Evolutionary conservation across 169 alveolate genomes (phyloP), one percentile per base, ranked within the genome.

Genomic region (Plasmodium malariae): DNA sequence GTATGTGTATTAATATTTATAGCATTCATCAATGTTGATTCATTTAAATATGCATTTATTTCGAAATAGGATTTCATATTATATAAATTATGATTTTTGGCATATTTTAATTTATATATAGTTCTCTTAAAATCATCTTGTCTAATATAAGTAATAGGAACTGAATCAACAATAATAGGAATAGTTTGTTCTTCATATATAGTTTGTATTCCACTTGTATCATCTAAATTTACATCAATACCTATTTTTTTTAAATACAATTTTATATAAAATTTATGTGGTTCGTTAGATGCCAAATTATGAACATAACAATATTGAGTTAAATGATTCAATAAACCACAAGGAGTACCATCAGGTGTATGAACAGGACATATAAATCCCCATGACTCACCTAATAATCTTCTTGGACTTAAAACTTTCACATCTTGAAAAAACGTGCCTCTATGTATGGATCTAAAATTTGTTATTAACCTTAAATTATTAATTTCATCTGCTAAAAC

Each of bases 271-370:
- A 86, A n/a, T 49, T 86, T 86, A 19, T 86, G 86, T 32, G 87
- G 17, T 69, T 86, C 92, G 36, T 86, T 86, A 32, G 54, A 57
- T 28, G 71, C 86, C 48, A 36, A 19, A 68, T 54, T 68, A 74
- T 86, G 76, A 5, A 86, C 37, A 63, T 91, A 94, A 87, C 99
- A 96, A 55, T 94, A 96, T 70, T 96, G 96, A 7, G 99, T 87
- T 60, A 98, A 94, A 94, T 99, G 99, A 63, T 98, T 95, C 89
- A 99, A 88, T 48, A 99, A 94, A 5, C 99, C 99, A 87, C 99
- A 98, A 0, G 99, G 99, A n/a, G 98, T 98, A 55, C 99, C 99
- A 95, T 99, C 99, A 43, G 99, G 99, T 0, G 99, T 98, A 92
- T 99, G 99, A 19, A 99, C 99, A 2, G 99, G 99, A 70, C 99